Evolutionary conservation across 2,329 filamentous ascomycete species (phyloP).

Genomic region (Fonsecaea pedrosoi): DNA sequence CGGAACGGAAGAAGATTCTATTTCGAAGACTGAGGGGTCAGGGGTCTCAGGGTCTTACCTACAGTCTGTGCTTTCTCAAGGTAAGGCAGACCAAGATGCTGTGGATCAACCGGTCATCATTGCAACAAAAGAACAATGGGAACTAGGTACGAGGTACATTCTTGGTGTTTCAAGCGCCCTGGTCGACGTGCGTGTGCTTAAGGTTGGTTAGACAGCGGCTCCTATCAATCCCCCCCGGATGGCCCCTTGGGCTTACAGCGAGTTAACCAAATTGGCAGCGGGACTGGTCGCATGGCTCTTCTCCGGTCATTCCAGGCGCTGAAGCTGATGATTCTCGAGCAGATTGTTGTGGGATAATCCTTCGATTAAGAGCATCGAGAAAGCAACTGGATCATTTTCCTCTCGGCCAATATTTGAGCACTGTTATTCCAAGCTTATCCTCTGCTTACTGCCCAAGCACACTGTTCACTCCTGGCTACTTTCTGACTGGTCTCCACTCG

Average conservation of each 20-base stretch:
- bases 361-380: background rate
- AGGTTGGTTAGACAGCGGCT: conserved; percentile 11
- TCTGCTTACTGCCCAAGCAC: conserved; percentile 18
- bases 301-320: background rate
- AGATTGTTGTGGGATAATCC: background rate
- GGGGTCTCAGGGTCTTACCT: background rate
- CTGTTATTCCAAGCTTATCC: conserved; percentile 4
- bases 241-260: conserved; percentile 8
- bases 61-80: background rate
- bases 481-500: conserved; percentile 24
- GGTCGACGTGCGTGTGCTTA: conserved; percentile 17
- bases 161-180: background rate
- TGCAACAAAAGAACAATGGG: background rate
- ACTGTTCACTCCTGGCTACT: conserved; percentile 7
- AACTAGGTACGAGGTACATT: background rate
- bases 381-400: background rate
- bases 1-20: conserved; percentile 11
- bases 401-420: background rate
- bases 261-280: conserved; percentile 8
- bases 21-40: background rate
- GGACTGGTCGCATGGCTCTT: background rate
- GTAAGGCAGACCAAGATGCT: conserved; percentile 3
- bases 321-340: background rate
- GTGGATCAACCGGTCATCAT: background rate
- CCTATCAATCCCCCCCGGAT: conserved; percentile 5